Percentiles rank a stretch among this genome's conserved stretches.
Evolutionary conservation across 441 rosid species (phyloP).

Genomic region (Eutrema salsugineum): DNA sequence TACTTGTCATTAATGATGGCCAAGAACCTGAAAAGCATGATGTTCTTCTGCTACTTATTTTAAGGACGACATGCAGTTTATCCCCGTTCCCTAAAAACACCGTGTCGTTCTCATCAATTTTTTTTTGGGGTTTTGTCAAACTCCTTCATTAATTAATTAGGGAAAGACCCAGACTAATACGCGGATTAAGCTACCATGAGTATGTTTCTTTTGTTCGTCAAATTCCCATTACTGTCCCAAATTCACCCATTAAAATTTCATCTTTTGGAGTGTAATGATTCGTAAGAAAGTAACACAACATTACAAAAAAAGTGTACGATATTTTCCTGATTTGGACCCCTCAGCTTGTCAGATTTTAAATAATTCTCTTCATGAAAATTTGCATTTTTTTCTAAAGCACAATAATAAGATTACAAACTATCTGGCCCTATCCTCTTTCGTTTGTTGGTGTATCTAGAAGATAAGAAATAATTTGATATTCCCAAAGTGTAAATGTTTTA

Average conservation of each 20-base stretch:
- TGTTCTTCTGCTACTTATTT: not conserved
- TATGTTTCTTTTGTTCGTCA: not conserved
- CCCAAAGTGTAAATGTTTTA: not conserved
- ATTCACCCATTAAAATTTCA: not conserved
- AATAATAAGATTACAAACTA: not conserved
- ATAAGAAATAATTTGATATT: not conserved
- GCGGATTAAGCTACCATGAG: no score
- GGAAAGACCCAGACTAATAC: no score
- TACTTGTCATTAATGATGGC: constrained; percentile 18
- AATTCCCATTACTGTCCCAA: not conserved
- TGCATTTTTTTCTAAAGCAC: not conserved
- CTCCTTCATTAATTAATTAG: no score
- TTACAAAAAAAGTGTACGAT: not conserved
- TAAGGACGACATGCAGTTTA: constrained; percentile 6
- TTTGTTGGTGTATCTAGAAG: not conserved
- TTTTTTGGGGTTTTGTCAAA: no score
- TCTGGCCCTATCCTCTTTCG: not conserved
- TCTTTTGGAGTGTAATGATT: not conserved
- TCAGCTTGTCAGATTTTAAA: not conserved
- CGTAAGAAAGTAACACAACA: not conserved
- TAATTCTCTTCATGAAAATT: not conserved
- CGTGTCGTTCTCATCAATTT: not conserved
- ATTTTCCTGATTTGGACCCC: not conserved
- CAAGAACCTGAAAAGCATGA: not conserved
- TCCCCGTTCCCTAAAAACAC: not conserved